Base-by-base conservation (phyloP, 2,329 filamentous ascomycete species). In the Diaporthe caulivora region DNA sequence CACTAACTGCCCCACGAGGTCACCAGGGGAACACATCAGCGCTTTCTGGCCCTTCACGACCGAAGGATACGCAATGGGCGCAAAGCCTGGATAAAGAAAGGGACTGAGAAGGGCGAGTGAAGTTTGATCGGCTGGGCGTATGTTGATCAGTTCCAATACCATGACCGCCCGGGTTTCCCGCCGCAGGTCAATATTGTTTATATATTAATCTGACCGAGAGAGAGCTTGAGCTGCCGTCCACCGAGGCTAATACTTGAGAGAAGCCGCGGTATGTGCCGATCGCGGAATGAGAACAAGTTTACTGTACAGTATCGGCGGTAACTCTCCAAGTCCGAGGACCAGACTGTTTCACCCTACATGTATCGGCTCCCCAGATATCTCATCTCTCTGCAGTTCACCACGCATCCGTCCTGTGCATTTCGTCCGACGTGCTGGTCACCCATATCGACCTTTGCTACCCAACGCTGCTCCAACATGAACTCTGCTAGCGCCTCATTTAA, bases 401-500 rank as follows among this genome's bases (percentile, higher is more conserved):
- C 42, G 26, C 11, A 37, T 3, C 54, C 34, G 42, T n/a, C 24
- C 11, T 37, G 11, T 34, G 13, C 58, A 29, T 24, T 37, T n/a
- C 55, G 68, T 71, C 44, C 47, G 15, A 47, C 69, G 37, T 62
- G 7, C 37, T 49, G 37, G 31, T 26, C 44, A 21, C 26, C 31
- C 21, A 53, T 13, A 40, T 47, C 10, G 29, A 44, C 24, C 24
- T 24, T 54, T 18, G 5, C 51, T 29, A 9, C 47, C 10, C 70
- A 26, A 5, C 37, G 37, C 7, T 26, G 10, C 37, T 11, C 42
- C 75, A 80, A 71, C 4, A 87, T 88, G 85, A 83, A 85, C 77
- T 87, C 86, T 8, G 82, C 83, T 68, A 80, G 81, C 10, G 78
- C 83, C 17, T 76, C 81, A 31, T 85, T 81, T 79, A 80, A 81